These are phyloP conservation scores for Microbotryomycetes sp. DNA, from an alignment of 1,284 basidiomycete species.

Conservation along the genomic window DNA sequence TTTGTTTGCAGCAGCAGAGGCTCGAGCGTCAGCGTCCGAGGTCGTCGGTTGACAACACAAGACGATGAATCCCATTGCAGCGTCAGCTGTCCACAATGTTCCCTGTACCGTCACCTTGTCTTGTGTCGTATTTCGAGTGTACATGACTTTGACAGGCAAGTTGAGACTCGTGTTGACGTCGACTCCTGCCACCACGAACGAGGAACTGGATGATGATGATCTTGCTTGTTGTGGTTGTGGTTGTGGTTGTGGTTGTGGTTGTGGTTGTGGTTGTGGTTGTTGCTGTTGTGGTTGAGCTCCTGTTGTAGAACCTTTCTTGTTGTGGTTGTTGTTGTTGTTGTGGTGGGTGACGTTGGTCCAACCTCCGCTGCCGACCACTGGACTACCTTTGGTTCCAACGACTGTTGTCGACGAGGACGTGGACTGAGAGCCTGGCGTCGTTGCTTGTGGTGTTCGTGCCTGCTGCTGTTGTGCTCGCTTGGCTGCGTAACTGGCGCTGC, in stretches of 20 bases:
- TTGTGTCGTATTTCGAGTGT: background rate
- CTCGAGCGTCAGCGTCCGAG: background rate
- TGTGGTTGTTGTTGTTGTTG: background rate
- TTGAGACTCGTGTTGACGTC: background rate
- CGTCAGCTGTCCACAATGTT: conserved; percentile 22
- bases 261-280: background rate
- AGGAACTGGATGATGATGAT: background rate
- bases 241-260: background rate
- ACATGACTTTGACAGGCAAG: background rate
- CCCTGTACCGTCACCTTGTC: conserved; percentile 1
- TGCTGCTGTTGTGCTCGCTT: background rate
- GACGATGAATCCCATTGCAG: conserved; percentile 11
- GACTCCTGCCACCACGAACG: background rate
- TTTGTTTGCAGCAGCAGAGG: background rate
- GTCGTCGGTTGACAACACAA: conserved; percentile 7
- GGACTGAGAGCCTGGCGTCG: background rate
- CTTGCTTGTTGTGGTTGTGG: background rate
- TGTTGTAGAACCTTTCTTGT: background rate
- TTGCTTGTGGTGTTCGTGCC: background rate
- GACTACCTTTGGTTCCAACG: background rate
- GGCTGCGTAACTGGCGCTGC: background rate
- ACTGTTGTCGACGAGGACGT: background rate
- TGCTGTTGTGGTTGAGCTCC: background rate
- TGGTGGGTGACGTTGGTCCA: background rate
- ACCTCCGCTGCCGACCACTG: background rate